These are phyloP conservation scores for Zarea fungicola DNA, from an alignment of 2,329 filamentous ascomycete species.

Conservation along the genomic window DNA sequence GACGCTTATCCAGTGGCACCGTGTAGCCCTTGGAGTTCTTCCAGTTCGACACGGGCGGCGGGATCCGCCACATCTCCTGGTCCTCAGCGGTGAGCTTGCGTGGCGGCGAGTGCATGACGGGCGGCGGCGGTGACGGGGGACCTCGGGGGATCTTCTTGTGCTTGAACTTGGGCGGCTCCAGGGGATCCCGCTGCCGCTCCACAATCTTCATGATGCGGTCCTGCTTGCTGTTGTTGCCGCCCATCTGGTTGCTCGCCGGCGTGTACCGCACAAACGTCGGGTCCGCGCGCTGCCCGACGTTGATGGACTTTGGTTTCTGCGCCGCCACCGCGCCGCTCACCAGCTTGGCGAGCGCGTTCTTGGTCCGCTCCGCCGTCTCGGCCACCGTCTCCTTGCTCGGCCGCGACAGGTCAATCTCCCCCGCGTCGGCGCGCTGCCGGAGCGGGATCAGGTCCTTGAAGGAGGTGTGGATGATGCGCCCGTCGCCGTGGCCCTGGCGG, in stretches of 20 bases:
- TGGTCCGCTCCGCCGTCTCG: constrained; percentile 81
- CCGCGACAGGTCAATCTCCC: constrained; percentile 80
- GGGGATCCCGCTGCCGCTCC: constrained; percentile 84
- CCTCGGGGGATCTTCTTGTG: constrained; percentile 96
- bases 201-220: constrained; percentile 99
- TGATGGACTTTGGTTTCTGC: constrained; percentile 94
- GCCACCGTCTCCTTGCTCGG: constrained; percentile 81
- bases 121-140: constrained; percentile 85
- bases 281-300: constrained; percentile 71
- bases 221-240: constrained; percentile 76
- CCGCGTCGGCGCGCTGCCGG: constrained; percentile 85
- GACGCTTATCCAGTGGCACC: constrained; percentile 87
- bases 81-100: constrained; percentile 94
- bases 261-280: constrained; percentile 95
- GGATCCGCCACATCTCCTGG: constrained; percentile 90
- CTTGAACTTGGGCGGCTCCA: constrained; percentile 98
- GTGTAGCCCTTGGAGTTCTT: constrained; percentile 99
- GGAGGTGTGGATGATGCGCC: constrained; percentile 82
- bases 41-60: constrained; percentile 91
- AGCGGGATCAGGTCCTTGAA: constrained; percentile 97
- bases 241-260: constrained; percentile 95
- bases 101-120: constrained; percentile 91
- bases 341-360: constrained; percentile 74
- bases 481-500: constrained; percentile 77
- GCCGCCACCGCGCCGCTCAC: constrained; percentile 82